Base-by-base conservation (phyloP, 1,139 yeast species). In the Taphrina flavorubra region DNA sequence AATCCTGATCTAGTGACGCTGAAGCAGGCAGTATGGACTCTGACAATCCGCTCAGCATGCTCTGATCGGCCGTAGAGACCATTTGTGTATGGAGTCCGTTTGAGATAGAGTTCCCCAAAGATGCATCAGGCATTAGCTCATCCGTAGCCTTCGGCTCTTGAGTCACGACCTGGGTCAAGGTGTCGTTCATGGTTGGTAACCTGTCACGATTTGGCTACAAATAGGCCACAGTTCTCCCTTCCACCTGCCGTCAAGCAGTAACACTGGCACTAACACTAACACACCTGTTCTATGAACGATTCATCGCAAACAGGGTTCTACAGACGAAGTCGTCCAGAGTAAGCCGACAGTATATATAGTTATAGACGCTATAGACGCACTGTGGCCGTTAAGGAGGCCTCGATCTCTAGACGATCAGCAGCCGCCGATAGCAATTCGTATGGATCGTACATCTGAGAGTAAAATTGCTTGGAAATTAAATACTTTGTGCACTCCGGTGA, bases 401-500 rank as follows among this genome's bases (percentile, higher is more conserved):
- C 47, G 47, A 44, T 44, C 18, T 6, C 8, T n/a, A 14, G 47
- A 16, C 18, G 18, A 14, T 44, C 18, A n/a, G 47, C 47, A 44
- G 16, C 16, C 2, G 18, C 47, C n/a, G 47, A 5, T n/a, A 2
- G 13, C 2, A 3, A 14, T 16, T 44, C 47, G 47, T 44, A 44
- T 7, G 8, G 2, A 14, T 44, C 47, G 47, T 44, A 44, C 8
- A 44, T 6, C 47, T 10, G 8, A 3, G 11, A n/a, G 18, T 44
- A 6, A 8, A 20, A 49, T 49, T 49, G 53, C 6, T n/a, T 49
- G 53, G 53, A 49, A 20, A 49, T 49, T 49, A 49, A 49, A 49
- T 49, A 49, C 53, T 49, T 49, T 49, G 53, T 34, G 53, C 53
- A 49, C 53, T 49, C 53, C 53, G n/a, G 11, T 25, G 53, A 49